A percentile compares a stretch with the other conserved stretches of the same genome.
These are phyloP conservation scores for Zygotorulaspora mrakii DNA, from an alignment of 1,139 yeast genomes.

Conservation along the genomic window DNA sequence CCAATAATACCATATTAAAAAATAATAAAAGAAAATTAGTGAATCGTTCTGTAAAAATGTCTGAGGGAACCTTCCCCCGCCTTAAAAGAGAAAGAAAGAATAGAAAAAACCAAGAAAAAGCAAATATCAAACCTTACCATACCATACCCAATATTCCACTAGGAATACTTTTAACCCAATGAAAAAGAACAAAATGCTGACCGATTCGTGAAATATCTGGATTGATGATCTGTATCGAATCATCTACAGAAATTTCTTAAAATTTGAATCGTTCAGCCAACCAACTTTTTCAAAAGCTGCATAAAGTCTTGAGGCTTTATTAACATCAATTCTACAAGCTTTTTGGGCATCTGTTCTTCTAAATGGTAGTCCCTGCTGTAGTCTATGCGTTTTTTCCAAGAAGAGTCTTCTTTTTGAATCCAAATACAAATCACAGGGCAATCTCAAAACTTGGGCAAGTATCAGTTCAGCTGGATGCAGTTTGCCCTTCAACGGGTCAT, in stretches of 20 bases:
- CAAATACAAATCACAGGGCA: constrained; percentile 81
- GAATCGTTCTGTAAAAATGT: too few species aligned
- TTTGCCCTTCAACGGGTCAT: constrained; percentile 66
- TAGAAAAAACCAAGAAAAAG: too few species aligned
- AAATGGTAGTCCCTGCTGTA: constrained; percentile 73
- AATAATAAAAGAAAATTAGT: too few species aligned
- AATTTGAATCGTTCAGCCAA: constrained; percentile 81
- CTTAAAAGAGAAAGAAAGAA: too few species aligned
- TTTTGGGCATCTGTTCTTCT: constrained; percentile 97
- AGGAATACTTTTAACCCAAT: background rate
- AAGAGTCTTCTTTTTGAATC: constrained; percentile 91
- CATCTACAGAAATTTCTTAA: constrained; percentile 47
- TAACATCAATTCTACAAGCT: constrained; percentile 95
- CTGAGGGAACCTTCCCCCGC: too few species aligned
- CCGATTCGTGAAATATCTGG: too few species aligned
- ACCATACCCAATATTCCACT: too few species aligned
- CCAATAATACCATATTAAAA: too few species aligned
- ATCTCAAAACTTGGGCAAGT: constrained; percentile 80
- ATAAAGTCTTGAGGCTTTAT: constrained; percentile 87
- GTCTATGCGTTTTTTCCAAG: constrained; percentile 78
- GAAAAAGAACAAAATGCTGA: background rate
- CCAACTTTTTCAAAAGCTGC: constrained; percentile 95
- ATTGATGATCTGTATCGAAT: too few species aligned
- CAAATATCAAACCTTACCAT: too few species aligned
- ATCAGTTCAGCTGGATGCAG: constrained; percentile 91